Base-by-base conservation (phyloP, 1,139 yeast species). In the Yamadazyma jaroonii region DNA sequence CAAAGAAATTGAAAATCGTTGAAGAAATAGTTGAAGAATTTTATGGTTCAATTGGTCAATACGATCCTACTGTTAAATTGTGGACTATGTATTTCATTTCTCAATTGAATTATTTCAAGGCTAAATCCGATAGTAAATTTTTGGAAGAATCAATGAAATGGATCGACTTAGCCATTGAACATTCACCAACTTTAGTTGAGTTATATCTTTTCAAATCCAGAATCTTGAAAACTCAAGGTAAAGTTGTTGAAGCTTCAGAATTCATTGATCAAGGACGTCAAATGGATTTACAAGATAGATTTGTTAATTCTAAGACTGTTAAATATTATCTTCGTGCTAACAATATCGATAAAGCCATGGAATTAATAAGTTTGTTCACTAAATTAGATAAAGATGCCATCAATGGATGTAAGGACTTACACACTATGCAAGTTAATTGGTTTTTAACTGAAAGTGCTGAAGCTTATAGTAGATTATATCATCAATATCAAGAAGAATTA, bases 381-480 rank as follows among this genome's bases (percentile, higher is more conserved):
- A 84, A 85, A 54, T 77, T 85, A 50, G 97, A 92, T 38, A 79
- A 73, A 14, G 78, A 75, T 15, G 73, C 82, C 4, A 75, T 78
- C 5, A 85, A 86, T 49, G 97, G 97, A 5, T 78, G 94, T 35
- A 83, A 81, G 49, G 97, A 92, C 57, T 69, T 92, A 50, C 95
- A 86, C 54, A 72, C 77, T 30, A 86, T 94, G 84, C 97, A 92
- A 64, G 92, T 85, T n/a, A 75, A 81, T 43, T 89, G 97, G 95
- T 87, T 88, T 42, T 64, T 94, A 46, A 64, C 77, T 28, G 97
- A 88, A 56, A 82, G 85, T 57, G 97, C 94, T 2, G 95, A 86
- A 54, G 83, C 94, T 5, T 87, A 86, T 53, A 34, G 54, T 20
- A 54, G 77, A 42, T 45, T 66, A 33, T 67, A 63, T 47, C 53